These are phyloP conservation scores for Knoxdaviesia capensis DNA, from an alignment of 2,329 filamentous ascomycete species.

Conservation along the genomic window DNA sequence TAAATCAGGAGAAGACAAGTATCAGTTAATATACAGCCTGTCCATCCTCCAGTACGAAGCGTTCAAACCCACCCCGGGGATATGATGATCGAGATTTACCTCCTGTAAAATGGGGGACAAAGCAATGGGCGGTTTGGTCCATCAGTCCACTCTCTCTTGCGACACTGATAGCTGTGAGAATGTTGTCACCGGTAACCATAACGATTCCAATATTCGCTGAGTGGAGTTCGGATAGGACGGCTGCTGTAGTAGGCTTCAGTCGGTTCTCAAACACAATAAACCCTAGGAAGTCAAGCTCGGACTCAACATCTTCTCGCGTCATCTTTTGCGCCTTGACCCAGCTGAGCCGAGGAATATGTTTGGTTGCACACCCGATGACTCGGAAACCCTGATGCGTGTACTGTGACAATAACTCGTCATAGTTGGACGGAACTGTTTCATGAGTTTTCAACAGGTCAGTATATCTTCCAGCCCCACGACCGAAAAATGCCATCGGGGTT, in stretches of 20 bases:
- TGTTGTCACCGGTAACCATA: slow-evolving; percentile 98
- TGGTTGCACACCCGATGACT: slow-evolving; percentile 88
- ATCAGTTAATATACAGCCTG: too few relatives aligned
- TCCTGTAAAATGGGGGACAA: slow-evolving; percentile 72
- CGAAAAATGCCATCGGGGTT: not conserved
- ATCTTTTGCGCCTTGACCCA: slow-evolving; percentile 95
- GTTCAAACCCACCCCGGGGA: not conserved
- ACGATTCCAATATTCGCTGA: slow-evolving; percentile 71
- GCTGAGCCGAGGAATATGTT: slow-evolving; percentile 67
- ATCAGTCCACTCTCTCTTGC: slow-evolving; percentile 77
- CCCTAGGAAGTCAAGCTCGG: slow-evolving; percentile 66
- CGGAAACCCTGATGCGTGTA: slow-evolving; percentile 95
- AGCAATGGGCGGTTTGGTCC: slow-evolving; percentile 66
- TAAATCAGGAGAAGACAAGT: not conserved
- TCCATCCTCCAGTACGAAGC: not conserved
- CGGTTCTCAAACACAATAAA: slow-evolving; percentile 99
- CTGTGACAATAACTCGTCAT: slow-evolving; percentile 69
- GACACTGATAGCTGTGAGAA: slow-evolving; percentile 88
- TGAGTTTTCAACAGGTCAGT: too few relatives aligned
- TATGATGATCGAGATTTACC: slow-evolving; percentile 20
- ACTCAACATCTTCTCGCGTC: slow-evolving; percentile 70
- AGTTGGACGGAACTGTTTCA: slow-evolving; percentile 53
- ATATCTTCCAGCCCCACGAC: not conserved
- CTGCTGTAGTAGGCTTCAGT: slow-evolving; percentile 68
- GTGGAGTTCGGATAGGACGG: slow-evolving; percentile 62